phyloP scores from a whole-genome alignment of 768 basidiomycete genomes.

The Termitomyces sp. region DNA sequence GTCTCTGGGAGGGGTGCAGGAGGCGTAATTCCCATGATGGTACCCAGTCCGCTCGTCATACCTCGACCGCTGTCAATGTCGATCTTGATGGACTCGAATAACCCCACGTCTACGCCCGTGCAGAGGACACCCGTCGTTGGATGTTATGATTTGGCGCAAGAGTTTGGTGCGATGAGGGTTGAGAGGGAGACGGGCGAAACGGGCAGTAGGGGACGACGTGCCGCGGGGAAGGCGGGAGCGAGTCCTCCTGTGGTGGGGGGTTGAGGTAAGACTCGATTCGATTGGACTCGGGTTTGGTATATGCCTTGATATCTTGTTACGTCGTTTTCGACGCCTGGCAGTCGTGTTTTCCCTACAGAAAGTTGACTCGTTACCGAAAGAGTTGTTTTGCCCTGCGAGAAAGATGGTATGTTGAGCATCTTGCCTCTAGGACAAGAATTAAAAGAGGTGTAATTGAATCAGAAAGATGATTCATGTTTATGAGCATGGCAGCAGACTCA shows the following conservation, averaged over 20 bases:
- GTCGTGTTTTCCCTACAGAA: no score
- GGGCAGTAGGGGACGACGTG: background rate
- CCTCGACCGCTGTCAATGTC: background rate
- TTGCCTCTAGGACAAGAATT: no score
- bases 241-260: background rate
- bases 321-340: no score
- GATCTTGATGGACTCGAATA: background rate
- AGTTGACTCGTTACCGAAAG: no score
- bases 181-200: background rate
- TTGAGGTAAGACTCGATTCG: background rate
- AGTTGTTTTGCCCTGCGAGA: no score
- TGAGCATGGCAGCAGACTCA: no score
- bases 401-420: no score
- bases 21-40: background rate
- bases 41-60: background rate
- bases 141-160: slow-evolving; percentile 29
- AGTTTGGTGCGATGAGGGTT: slow-evolving; percentile 35
- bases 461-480: no score
- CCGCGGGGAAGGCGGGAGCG: background rate
- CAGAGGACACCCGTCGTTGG: background rate
- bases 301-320: no score
- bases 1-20: background rate
- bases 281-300: background rate
- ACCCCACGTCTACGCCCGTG: background rate
- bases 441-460: no score